phyloP scores from a whole-genome alignment of 768 basidiomycete genomes.

The Cubamyces lactineus region DNA sequence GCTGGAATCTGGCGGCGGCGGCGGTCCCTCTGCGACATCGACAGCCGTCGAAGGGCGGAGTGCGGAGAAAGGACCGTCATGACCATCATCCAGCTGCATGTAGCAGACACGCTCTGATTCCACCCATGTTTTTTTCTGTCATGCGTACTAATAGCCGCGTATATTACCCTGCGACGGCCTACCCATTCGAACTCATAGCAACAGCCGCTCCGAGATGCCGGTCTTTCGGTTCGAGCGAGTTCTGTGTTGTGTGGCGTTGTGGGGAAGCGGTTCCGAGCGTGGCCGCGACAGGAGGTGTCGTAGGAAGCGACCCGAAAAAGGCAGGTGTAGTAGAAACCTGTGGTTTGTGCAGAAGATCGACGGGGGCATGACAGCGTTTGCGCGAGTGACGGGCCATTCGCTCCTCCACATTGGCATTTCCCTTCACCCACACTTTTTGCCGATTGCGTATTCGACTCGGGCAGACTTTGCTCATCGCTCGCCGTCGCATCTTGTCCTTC shows the following conservation, averaged over 20 bases:
- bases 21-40: not conserved
- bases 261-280: not conserved
- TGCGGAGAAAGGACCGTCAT: slow-evolving; percentile 9
- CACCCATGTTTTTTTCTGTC: not conserved
- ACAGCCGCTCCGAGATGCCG: not conserved
- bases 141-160: too few relatives aligned
- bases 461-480: not conserved
- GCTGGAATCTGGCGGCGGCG: not conserved
- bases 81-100: not conserved
- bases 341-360: slow-evolving; percentile 3
- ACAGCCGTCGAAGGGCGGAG: not conserved
- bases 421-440: slow-evolving; percentile 12
- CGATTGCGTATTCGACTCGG: not conserved
- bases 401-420: not conserved
- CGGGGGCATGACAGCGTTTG: slow-evolving; percentile 9
- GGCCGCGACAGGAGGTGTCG: not conserved
- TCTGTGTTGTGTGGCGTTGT: not conserved
- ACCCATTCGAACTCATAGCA: not conserved
- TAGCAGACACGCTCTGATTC: not conserved
- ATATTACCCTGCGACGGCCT: too few relatives aligned
- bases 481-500: not conserved
- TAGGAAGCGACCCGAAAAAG: slow-evolving; percentile 12
- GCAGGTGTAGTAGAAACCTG: slow-evolving; percentile 14
- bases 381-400: slow-evolving; percentile 10
- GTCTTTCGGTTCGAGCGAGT: not conserved